These are phyloP conservation scores for Mortierella sp. DNA, from an alignment of 371 early-diverging fungal species.

Conservation along the genomic window DNA sequence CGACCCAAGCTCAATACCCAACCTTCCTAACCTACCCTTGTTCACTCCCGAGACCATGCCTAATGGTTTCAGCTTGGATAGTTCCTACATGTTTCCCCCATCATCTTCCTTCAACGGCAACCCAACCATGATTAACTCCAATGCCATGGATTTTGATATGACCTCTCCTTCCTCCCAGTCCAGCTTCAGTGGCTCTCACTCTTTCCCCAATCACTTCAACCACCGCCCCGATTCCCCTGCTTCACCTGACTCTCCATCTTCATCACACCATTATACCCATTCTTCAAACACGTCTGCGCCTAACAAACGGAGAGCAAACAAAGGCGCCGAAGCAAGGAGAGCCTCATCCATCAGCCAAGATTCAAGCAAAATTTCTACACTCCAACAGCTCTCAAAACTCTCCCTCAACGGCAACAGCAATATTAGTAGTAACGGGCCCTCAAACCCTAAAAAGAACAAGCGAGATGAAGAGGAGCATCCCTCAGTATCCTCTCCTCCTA, in stretches of 20 bases:
- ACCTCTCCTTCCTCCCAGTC: slow-evolving; percentile 49
- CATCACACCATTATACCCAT: slow-evolving; percentile 16
- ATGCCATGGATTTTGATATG: slow-evolving; percentile 52
- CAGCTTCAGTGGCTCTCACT: slow-evolving; percentile 23
- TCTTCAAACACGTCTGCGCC: slow-evolving; percentile 19
- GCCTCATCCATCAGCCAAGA: slow-evolving; percentile 19
- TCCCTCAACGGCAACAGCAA: slow-evolving; percentile 27
- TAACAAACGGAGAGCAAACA: slow-evolving; percentile 40
- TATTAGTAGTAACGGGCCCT: slow-evolving; percentile 8
- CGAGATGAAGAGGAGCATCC: slow-evolving; percentile 41
- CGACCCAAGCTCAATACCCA: slow-evolving; percentile 54
- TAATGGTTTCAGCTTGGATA: slow-evolving; percentile 13
- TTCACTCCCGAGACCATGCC: slow-evolving; percentile 49
- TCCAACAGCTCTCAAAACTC: slow-evolving; percentile 49
- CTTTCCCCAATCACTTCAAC: slow-evolving; percentile 29
- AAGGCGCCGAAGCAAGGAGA: slow-evolving; percentile 16
- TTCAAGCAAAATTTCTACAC: slow-evolving; percentile 31
- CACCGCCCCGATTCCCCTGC: slow-evolving; percentile 20
- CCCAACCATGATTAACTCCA: slow-evolving; percentile 16
- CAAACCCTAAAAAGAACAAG: slow-evolving; percentile 50
- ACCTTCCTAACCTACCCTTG: slow-evolving; percentile 46
- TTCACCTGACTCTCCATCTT: slow-evolving; percentile 40
- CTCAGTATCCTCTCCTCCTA: slow-evolving; percentile 19
- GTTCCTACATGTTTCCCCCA: slow-evolving; percentile 2
- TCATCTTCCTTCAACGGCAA: slow-evolving; percentile 15